Base-by-base conservation (phyloP, 257 asterid species). In the Solanum boliviense region DNA sequence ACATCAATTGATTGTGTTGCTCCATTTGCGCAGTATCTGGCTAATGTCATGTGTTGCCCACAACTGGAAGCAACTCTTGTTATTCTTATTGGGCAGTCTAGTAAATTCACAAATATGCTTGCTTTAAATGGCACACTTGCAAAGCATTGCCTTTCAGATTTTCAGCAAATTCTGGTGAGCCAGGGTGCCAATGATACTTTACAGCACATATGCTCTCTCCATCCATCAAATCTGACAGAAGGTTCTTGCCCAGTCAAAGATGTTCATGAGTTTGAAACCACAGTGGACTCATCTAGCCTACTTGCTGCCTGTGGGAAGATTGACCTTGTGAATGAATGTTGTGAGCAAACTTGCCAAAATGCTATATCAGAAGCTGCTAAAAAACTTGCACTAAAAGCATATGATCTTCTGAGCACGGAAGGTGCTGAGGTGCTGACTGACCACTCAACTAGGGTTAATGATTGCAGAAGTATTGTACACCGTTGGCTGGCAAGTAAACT, bases 31-130 rank as follows among this genome's bases (percentile, higher is more conserved):
- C 98, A 98, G 38, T 90, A 90, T 89, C 92, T 97, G 75, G 99
- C 99, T n/a, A 96, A 97, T 67, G 99, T 96, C 23, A 96, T 96
- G 78, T 97, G 99, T 91, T 97, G 99, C 88, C 99, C 99, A 0
- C 99, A 97, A 89, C 93, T 97, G 87, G 99, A 97, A 92, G 94
- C 99, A 73, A 95, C 98, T 4, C 90, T 97, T 87, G 93, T 91
- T 75, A 91, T 95, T 91, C 98, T 97, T 87, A 88, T 96, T 36
- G 98, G 99, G 21, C 99, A 93, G 87, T 92, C 95, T 44, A 96
- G 99, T 90, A 96, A 93, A 89, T 58, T 88, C 27, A 93, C 98
- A 65, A 90, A 91, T 87, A 84, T 89, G 27, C 99, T 97, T 87
- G 94, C 98, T 72, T 89, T 97, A 78, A 97, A 96, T 44, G 92